These are phyloP conservation scores for Bertia moriformis DNA, from an alignment of 2,329 filamentous ascomycete species.

Conservation along the genomic window DNA sequence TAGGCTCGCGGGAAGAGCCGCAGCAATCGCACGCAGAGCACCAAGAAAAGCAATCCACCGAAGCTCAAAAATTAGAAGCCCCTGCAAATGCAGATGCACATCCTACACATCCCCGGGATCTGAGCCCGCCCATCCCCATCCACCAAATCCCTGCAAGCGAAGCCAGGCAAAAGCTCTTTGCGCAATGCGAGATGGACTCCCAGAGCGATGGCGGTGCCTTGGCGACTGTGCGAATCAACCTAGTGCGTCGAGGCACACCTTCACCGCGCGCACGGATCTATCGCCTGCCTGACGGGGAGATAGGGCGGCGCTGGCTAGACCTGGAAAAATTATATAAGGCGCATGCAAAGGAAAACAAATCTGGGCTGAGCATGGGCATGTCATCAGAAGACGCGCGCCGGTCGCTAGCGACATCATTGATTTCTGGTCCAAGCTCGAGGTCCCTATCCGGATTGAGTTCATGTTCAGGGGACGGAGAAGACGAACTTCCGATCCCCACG, in stretches of 20 bases:
- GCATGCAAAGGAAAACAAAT: not conserved
- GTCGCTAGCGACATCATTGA: not conserved
- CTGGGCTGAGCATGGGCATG: not conserved
- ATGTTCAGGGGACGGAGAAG: too few species aligned
- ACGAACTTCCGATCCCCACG: constrained; percentile 55
- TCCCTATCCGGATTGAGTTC: too few species aligned
- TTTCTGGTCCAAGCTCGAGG: not conserved
- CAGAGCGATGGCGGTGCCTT: not conserved
- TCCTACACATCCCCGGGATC: too few species aligned
- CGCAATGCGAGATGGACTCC: too few species aligned
- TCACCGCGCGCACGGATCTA: not conserved
- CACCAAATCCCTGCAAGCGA: not conserved
- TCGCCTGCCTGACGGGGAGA: not conserved
- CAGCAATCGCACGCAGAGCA: not conserved
- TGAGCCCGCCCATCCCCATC: not conserved
- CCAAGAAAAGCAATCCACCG: not conserved
- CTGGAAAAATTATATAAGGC: not conserved
- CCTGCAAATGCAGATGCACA: not conserved
- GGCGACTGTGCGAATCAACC: not conserved
- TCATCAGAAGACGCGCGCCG: not conserved
- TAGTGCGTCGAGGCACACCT: not conserved
- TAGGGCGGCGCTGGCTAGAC: not conserved
- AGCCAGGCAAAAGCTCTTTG: not conserved
- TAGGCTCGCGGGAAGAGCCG: not conserved
- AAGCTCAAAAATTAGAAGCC: not conserved